Evolutionary conservation across 2,329 filamentous ascomycete species (phyloP).

Genomic region (Akanthomyces dipterigenus): DNA sequence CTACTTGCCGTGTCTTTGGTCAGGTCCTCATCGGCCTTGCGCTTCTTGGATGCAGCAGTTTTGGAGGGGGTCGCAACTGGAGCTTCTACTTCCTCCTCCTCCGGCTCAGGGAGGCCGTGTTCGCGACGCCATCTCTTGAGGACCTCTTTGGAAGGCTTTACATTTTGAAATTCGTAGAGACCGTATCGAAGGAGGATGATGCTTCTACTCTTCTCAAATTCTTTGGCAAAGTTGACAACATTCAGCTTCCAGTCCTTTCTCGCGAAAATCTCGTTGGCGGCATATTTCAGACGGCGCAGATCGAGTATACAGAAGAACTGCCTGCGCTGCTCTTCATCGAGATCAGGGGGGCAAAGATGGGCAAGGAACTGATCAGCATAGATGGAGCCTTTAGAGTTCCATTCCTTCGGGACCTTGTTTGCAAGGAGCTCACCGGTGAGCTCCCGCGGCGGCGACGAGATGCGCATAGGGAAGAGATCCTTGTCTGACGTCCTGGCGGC

Average conservation of each 20-base stretch:
- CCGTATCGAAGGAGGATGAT: conserved; percentile 56
- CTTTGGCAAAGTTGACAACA: conserved; percentile 55
- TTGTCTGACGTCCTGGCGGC: conserved; percentile 40
- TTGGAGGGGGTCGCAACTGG: conserved; percentile 26
- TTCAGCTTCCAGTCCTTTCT: conserved; percentile 59
- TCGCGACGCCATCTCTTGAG: conserved; percentile 52
- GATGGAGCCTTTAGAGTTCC: conserved; percentile 45
- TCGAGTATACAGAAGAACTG: conserved; percentile 60
- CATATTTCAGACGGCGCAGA: conserved; percentile 54
- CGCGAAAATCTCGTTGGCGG: conserved; percentile 52
- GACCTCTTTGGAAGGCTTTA: conserved; percentile 51
- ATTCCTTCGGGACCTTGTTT: conserved; percentile 46
- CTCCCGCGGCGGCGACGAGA: conserved; percentile 49
- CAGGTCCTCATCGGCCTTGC: conserved; percentile 49
- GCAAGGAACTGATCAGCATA: conserved; percentile 55
- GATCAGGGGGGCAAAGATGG: conserved; percentile 49
- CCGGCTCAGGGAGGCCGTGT: conserved; percentile 45
- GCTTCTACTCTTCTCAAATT: conserved; percentile 57
- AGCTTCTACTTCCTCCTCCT: conserved; percentile 36
- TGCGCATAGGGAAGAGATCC: conserved; percentile 53
- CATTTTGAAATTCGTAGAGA: conserved; percentile 56
- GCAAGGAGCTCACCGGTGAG: conserved; percentile 49
- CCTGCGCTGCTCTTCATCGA: conserved; percentile 52
- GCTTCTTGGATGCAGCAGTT: conserved; percentile 39
- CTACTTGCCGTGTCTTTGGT: conserved; percentile 30